These are phyloP conservation scores for Saccharum officinarum DNA, from an alignment of 176 grass and related monocot species.

Conservation along the genomic window DNA sequence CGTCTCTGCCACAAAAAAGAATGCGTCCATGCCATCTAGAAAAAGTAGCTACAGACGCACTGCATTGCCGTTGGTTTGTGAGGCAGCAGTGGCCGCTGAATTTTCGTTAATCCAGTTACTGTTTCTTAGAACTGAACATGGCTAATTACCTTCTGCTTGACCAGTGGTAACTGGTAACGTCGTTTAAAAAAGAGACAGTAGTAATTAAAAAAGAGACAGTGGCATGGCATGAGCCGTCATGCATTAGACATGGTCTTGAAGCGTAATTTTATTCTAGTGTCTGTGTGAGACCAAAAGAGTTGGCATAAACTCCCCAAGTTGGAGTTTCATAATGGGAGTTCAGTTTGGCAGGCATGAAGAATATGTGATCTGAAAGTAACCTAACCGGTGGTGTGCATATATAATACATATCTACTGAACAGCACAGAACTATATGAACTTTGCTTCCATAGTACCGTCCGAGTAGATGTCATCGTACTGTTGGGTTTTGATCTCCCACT, in stretches of 20 bases:
- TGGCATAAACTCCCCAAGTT: neutral
- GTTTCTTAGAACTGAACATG: neutral
- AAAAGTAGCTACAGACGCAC: neutral
- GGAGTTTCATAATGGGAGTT: neutral
- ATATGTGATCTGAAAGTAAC: slow-evolving; percentile 15
- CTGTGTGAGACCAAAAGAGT: neutral
- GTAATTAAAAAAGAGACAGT: neutral
- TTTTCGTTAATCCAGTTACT: neutral
- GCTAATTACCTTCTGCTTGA: neutral
- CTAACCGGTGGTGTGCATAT: neutral
- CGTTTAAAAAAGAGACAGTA: too few relatives aligned
- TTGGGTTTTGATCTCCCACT: too few relatives aligned
- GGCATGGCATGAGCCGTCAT: neutral
- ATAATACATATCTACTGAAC: neutral
- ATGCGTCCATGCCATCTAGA: slow-evolving; percentile 21
- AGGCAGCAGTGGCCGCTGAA: neutral
- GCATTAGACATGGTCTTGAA: slow-evolving; percentile 8
- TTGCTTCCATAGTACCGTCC: slow-evolving; percentile 8
- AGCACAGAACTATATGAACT: neutral
- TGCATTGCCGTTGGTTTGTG: neutral
- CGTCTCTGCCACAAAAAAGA: slow-evolving; percentile 2
- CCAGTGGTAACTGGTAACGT: neutral
- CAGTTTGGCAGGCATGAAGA: slow-evolving; percentile 10
- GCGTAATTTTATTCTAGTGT: neutral
- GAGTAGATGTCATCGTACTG: neutral